Evolutionary conservation across 2,329 filamentous ascomycete species (phyloP), one percentile per base, ranked within the genome.

Genomic region (Lasiodiplodia sp.): DNA sequence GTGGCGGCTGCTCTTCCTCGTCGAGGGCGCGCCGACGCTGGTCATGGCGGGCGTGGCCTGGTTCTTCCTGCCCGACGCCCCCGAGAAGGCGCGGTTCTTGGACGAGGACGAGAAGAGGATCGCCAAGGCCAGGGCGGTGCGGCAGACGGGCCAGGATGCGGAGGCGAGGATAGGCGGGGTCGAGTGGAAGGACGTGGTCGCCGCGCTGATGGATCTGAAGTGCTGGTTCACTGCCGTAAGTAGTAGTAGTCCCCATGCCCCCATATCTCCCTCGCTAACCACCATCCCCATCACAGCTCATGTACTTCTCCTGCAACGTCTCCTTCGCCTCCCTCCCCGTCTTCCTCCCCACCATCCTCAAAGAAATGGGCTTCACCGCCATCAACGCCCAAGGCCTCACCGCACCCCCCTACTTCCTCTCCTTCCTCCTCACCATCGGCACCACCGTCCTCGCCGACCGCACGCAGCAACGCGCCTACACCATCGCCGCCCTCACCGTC

Each of bases 351-450:
- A 83, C 80, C 0, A 82, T 82, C 66, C 75, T 83, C 69, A 75
- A 77, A 6, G 78, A 82, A 67, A 60, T 93, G 88, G 91, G 91
- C 11, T 93, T 90, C 78, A 86, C 85, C 0, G 81, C 85, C 16
- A 85, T 92, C 70, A 83, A 88, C 69, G 89, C 91, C 0, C 91
- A 94, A 78, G 91, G 91, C 0, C 84, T 94, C 14, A 90, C 90
- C 0, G 90, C 90, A 0, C 91, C 91, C 0, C 90, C 91, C 0
- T 92, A 91, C 77, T 87, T 93, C 72, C 78, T 91, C 18, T 85
- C 90, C 1, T 92, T 91, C 75, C 72, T 91, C 14, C 79, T 88
- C 25, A 90, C 88, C 55, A 84, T 93, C 69, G 73, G 75, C 11
- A 87, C 87, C 1, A 88, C 89, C 5, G 91, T 84, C 76, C 76